Percentiles rank a stretch among this genome's conserved stretches.
phyloP scores from a whole-genome alignment of 2,329 filamentous ascomycete species.

The Verruconis gallopava region DNA sequence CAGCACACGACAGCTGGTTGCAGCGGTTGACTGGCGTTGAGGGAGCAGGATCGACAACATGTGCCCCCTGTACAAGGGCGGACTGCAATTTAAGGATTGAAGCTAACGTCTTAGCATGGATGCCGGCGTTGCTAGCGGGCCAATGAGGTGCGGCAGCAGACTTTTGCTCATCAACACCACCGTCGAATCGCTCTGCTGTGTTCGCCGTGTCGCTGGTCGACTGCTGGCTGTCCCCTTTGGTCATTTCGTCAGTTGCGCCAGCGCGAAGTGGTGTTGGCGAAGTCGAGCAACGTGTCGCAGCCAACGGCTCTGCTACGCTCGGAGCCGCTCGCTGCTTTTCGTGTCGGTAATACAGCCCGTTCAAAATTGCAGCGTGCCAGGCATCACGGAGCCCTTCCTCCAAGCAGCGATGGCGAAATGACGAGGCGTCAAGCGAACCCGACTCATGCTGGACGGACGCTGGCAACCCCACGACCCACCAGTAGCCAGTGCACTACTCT shows the following conservation, averaged over 20 bases:
- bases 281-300: too few relatives aligned
- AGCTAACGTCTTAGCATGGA: too few relatives aligned
- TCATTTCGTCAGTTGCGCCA: not conserved
- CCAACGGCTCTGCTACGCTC: too few relatives aligned
- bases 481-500: too few relatives aligned
- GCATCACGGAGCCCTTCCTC: too few relatives aligned
- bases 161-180: slow-evolving; percentile 5
- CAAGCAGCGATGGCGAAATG: not conserved
- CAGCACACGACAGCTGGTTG: not conserved
- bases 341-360: too few relatives aligned
- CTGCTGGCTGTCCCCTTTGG: not conserved
- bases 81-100: too few relatives aligned
- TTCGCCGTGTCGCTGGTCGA: not conserved
- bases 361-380: too few relatives aligned
- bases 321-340: too few relatives aligned
- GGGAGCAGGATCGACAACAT: too few relatives aligned
- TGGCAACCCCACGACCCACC: not conserved
- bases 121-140: too few relatives aligned
- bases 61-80: too few relatives aligned
- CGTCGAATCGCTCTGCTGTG: slow-evolving; percentile 4
- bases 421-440: not conserved
- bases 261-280: not conserved
- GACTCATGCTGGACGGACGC: not conserved
- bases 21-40: not conserved
- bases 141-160: not conserved